These are phyloP conservation scores for Vigna nakashimae DNA, from an alignment of 306 rosid genomes.

Conservation along the genomic window DNA sequence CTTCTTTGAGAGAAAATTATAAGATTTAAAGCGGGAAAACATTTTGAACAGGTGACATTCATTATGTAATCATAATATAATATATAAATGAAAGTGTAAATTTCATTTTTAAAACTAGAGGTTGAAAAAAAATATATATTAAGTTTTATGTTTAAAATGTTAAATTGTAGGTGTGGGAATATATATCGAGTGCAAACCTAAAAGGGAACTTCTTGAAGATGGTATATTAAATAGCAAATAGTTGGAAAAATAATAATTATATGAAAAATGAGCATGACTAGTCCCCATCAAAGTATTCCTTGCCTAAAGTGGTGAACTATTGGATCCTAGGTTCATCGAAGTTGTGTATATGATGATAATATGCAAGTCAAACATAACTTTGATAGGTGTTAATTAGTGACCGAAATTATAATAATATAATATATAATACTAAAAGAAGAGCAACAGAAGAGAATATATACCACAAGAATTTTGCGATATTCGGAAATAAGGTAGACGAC, in stretches of 20 bases:
- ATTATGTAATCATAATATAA: too few species aligned
- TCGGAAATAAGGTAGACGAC: slow-evolving; percentile 77
- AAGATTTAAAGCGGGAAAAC: too few species aligned
- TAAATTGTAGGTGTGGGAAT: too few species aligned
- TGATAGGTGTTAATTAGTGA: neutral
- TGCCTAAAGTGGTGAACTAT: neutral
- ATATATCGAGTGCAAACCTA: too few species aligned
- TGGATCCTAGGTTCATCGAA: neutral
- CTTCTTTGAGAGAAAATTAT: neutral
- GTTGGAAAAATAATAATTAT: neutral
- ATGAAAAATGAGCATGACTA: neutral
- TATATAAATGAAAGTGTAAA: too few species aligned
- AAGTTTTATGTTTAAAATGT: too few species aligned
- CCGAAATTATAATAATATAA: too few species aligned
- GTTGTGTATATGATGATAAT: neutral
- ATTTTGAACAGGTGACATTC: too few species aligned
- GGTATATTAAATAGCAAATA: too few species aligned
- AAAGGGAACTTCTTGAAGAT: too few species aligned
- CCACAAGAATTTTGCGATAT: slow-evolving; percentile 74
- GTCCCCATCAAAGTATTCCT: neutral
- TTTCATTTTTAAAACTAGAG: too few species aligned
- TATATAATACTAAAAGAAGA: neutral
- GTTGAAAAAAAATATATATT: too few species aligned
- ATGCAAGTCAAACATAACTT: neutral
- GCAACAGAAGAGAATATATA: slow-evolving; percentile 31